Conservation (phyloP, 257 asterid genomes). For the Scutellaria barbata region DNA sequence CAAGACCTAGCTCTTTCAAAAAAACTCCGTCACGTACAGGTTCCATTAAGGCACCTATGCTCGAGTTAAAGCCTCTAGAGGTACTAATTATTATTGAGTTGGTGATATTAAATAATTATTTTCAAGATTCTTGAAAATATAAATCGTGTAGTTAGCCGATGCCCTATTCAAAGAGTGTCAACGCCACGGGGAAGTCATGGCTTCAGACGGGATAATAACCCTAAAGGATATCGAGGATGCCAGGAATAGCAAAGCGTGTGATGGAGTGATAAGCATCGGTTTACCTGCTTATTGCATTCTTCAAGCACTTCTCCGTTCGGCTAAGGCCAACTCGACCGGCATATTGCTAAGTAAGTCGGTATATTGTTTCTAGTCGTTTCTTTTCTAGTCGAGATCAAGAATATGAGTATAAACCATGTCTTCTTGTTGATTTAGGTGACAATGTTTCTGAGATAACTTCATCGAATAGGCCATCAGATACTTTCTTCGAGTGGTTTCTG, state of each 20-base stretch:
- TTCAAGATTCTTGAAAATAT: too few species aligned
- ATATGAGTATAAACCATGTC: slow-evolving; percentile 12
- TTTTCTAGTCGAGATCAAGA: slow-evolving; percentile 1
- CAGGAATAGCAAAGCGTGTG: slow-evolving; percentile 57
- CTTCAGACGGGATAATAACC: slow-evolving; percentile 67
- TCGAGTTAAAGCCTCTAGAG: slow-evolving; percentile 86
- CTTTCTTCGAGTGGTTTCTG: slow-evolving; percentile 84
- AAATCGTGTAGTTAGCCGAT: slow-evolving; percentile 59
- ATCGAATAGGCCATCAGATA: slow-evolving; percentile 82
- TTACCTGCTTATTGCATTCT: slow-evolving; percentile 86
- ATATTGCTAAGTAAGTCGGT: slow-evolving; percentile 61
- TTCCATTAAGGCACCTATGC: slow-evolving; percentile 56
- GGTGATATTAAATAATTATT: too few species aligned
- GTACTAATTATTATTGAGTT: slow-evolving; percentile 38
- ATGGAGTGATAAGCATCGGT: slow-evolving; percentile 63
- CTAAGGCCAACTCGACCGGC: slow-evolving; percentile 67
- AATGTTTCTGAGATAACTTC: slow-evolving; percentile 67
- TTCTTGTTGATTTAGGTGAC: slow-evolving; percentile 55
- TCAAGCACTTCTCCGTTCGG: slow-evolving; percentile 73
- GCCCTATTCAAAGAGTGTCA: slow-evolving; percentile 70
- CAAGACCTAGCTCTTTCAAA: slow-evolving; percentile 59
- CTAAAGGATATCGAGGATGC: slow-evolving; percentile 79
- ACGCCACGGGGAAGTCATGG: slow-evolving; percentile 64
- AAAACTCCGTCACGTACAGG: slow-evolving; percentile 56
- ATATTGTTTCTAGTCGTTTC: background rate